These are phyloP conservation scores for Epichloe coenophiala DNA, from an alignment of 2,329 filamentous ascomycete species.

Conservation along the genomic window DNA sequence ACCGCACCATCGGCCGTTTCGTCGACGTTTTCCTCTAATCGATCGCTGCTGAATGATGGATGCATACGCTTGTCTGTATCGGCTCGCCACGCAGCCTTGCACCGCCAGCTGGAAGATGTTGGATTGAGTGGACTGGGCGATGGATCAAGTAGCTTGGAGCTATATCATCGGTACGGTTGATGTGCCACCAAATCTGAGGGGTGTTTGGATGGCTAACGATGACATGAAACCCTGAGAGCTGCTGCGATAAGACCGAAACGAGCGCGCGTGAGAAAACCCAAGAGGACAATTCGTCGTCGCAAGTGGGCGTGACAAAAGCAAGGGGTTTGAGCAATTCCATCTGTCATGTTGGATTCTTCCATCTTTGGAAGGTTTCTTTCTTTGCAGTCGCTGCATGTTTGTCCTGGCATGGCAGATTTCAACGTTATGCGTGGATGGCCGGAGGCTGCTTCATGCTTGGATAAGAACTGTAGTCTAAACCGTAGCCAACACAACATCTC, in stretches of 20 bases:
- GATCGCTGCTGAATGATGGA: neutral
- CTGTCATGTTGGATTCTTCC: too few relatives aligned
- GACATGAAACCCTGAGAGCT: too few relatives aligned
- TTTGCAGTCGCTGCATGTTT: too few relatives aligned
- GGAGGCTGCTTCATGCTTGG: too few relatives aligned
- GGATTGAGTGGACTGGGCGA: conserved; percentile 5
- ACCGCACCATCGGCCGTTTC: neutral
- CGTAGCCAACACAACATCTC: too few relatives aligned
- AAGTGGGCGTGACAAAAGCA: neutral
- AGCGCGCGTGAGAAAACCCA: neutral
- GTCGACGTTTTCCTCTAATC: conserved; percentile 1
- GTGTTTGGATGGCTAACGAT: neutral
- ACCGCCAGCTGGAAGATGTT: conserved; percentile 4
- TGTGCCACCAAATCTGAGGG: neutral
- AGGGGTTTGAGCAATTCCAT: neutral
- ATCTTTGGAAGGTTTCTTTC: too few relatives aligned
- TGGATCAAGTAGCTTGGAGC: neutral
- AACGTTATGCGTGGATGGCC: too few relatives aligned
- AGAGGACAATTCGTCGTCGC: neutral
- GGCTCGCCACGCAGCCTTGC: conserved; percentile 1
- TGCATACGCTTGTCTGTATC: neutral
- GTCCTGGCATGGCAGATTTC: too few relatives aligned
- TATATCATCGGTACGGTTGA: conserved; percentile 4
- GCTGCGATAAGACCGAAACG: neutral
- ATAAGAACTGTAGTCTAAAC: too few relatives aligned